Evolutionary conservation across 2,329 filamentous ascomycete species (phyloP), one percentile per base, ranked within the genome.

Genomic region (Chaetomium olivaceum): DNA sequence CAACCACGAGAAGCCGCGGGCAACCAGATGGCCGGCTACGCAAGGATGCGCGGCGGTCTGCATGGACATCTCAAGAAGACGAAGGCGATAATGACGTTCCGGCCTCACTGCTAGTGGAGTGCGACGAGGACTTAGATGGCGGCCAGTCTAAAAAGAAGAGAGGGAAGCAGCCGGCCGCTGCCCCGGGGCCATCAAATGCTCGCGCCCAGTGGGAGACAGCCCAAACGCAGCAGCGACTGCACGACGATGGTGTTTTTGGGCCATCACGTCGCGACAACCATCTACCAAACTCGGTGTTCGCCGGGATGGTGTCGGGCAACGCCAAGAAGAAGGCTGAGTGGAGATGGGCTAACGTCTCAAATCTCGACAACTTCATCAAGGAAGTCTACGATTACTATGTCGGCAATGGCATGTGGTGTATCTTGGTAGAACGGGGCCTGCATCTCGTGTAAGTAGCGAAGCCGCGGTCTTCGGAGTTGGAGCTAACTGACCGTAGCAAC

Each of bases 271-370:
- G 72, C 43, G 69, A 39, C 50, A 70, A 31, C 69, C 75, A n/a
- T 71, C 73, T 60, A 70, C 75, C 69, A 69, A 76, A 27, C n/a
- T 77, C 48, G 46, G 71, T 71, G 65, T 73, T 73, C 67, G 72
- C 54, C 7, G 69, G 63, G 8, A 63, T 72, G 19, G 64, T 76
- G 23, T 68, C 75, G 1, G 77, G 77, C 11, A 78, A 75, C 61
- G 79, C 80, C 14, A 88, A 88, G 76, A 90, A 94, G 74, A 90
- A 89, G 76, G 93, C 93, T 3, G 87, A 96, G 81, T 97, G 92
- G 89, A 86, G 91, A 77, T 97, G 93, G 91, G 91, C 91, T 62
- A 97, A 97, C 73, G 91, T 95, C 64, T 87, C 91, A 46, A 95
- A 96, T 74, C 81, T 97, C 61, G 93, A 97, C 77, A 89, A 88